Conservation (phyloP, 176 grass and related monocot genomes). For the Carex myosuroides region DNA sequence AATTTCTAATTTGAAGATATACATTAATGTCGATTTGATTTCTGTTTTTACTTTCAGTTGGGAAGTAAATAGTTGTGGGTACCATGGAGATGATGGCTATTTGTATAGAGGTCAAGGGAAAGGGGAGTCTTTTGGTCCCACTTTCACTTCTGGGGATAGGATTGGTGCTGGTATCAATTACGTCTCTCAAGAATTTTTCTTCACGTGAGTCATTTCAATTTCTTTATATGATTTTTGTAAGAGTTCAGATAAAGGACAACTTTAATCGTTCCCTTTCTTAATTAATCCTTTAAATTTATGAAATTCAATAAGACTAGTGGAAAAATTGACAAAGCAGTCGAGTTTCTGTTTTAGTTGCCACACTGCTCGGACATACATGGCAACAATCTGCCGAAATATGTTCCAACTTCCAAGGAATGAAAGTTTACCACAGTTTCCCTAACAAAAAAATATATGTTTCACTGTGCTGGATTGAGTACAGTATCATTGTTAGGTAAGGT, state of each 20-base stretch:
- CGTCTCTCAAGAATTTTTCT: slow-evolving; percentile 71
- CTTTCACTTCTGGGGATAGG: slow-evolving; percentile 78
- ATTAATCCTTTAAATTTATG: background rate
- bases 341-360: background rate
- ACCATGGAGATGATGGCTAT: slow-evolving; percentile 82
- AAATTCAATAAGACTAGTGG: background rate
- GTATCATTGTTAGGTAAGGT: background rate
- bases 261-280: background rate
- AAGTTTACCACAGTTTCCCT: background rate
- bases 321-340: background rate
- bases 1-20: background rate
- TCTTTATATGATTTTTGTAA: background rate
- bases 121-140: slow-evolving; percentile 76
- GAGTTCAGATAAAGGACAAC: background rate
- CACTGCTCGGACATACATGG: background rate
- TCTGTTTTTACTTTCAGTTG: slow-evolving; percentile 49
- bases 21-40: background rate
- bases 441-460: background rate
- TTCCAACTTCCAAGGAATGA: background rate
- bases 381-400: background rate
- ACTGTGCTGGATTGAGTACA: background rate
- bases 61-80: slow-evolving; percentile 85
- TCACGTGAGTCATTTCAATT: slow-evolving; percentile 55
- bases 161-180: slow-evolving; percentile 93
- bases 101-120: slow-evolving; percentile 54